These are phyloP conservation scores for Skeletonema grethae DNA, from an alignment of 108 stramenopile genomes.

Conservation along the genomic window DNA sequence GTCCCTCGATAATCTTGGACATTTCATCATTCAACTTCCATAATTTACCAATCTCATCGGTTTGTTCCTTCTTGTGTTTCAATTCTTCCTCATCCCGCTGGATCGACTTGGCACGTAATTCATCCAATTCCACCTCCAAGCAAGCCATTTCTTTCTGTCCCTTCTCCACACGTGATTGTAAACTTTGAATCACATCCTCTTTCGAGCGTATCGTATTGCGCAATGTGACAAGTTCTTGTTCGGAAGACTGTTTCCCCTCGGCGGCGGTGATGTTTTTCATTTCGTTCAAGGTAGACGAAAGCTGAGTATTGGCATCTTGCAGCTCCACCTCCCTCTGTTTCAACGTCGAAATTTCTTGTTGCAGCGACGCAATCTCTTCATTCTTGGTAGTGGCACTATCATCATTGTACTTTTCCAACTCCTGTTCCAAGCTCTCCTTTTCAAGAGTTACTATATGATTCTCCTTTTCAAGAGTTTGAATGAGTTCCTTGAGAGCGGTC, in stretches of 20 bases:
- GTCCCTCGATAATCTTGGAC: conserved; percentile 36
- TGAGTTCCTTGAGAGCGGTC: neutral
- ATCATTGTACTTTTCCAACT: conserved; percentile 19
- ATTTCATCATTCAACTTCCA: conserved; percentile 41
- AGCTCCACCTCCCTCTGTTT: neutral
- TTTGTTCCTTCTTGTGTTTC: conserved; percentile 13
- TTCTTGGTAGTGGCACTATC: conserved; percentile 10
- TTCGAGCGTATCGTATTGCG: conserved; percentile 37
- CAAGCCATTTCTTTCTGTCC: conserved; percentile 24
- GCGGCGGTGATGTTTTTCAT: neutral
- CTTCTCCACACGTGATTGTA: conserved; percentile 28
- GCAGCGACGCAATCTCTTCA: conserved; percentile 30
- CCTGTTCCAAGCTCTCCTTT: conserved; percentile 17
- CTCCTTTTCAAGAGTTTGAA: conserved; percentile 16
- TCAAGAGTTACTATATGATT: conserved; percentile 22
- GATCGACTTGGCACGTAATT: conserved; percentile 5
- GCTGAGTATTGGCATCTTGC: conserved; percentile 24
- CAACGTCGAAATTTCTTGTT: conserved; percentile 24
- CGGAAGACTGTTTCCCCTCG: conserved; percentile 6
- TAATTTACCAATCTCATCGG: conserved; percentile 11
- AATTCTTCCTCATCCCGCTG: neutral
- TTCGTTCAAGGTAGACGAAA: neutral
- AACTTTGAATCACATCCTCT: conserved; percentile 42
- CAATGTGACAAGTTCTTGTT: conserved; percentile 28
- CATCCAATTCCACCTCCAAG: conserved; percentile 44